phyloP scores from a whole-genome alignment of 2,329 filamentous ascomycete genomes.

The Ceratocystis colombiana region DNA sequence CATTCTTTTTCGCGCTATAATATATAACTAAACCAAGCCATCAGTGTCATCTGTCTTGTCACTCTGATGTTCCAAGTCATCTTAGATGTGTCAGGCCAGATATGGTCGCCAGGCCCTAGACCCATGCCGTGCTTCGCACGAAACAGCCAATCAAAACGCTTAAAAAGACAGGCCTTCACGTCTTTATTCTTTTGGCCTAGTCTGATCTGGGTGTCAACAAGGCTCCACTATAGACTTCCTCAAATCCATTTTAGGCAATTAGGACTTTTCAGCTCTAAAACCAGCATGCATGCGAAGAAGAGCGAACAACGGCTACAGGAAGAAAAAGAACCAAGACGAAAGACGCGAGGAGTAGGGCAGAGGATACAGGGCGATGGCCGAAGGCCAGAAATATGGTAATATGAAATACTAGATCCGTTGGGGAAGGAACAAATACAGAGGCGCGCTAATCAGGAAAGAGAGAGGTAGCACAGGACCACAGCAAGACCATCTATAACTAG shows the following conservation, averaged over 20 bases:
- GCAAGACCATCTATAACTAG: neutral
- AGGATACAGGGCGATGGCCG: no score
- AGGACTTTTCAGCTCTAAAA: neutral
- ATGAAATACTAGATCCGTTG: no score
- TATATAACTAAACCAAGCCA: neutral
- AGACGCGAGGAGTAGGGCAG: neutral
- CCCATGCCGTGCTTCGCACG: neutral
- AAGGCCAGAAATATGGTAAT: no score
- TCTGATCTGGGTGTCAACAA: slow-evolving; percentile 35
- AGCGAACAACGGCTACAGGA: neutral
- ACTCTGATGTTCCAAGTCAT: neutral
- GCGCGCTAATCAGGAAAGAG: neutral
- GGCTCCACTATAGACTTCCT: slow-evolving; percentile 29
- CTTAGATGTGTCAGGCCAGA: neutral
- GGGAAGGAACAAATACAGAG: neutral
- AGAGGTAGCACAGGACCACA: neutral
- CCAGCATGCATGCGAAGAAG: neutral
- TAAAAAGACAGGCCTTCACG: neutral
- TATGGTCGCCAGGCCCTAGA: neutral
- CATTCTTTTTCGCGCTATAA: neutral
- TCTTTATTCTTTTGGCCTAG: slow-evolving; percentile 8
- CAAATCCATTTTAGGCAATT: slow-evolving; percentile 19
- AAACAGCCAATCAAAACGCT: neutral
- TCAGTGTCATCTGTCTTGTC: neutral
- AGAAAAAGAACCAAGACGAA: neutral